A percentile compares a stretch with the other conserved stretches of the same genome.
Conservation (phyloP, 164 flowering plant species). For the Aristolochia californica region DNA sequence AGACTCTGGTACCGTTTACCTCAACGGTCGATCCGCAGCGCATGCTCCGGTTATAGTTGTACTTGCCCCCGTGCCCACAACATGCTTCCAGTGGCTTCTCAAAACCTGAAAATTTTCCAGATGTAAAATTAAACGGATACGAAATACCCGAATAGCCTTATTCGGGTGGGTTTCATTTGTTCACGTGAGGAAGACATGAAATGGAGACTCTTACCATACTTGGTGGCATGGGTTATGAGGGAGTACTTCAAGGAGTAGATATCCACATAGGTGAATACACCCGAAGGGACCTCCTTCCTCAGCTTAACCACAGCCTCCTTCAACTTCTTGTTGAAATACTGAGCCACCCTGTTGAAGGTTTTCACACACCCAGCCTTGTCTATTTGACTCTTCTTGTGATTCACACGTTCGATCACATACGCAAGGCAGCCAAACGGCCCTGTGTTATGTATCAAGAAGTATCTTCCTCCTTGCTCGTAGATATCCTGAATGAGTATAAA, state of each 20-base stretch:
- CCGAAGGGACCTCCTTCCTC: conserved; percentile 26
- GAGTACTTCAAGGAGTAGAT: conserved; percentile 37
- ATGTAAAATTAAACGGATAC: neutral
- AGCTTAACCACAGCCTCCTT: conserved; percentile 29
- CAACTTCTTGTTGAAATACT: conserved; percentile 28
- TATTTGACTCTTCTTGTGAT: conserved; percentile 16
- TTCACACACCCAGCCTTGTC: conserved; percentile 40
- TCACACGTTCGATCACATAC: conserved; percentile 20
- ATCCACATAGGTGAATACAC: conserved; percentile 43
- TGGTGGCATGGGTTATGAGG: conserved; percentile 34
- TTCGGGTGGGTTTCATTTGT: no score
- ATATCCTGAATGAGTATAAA: conserved; percentile 14
- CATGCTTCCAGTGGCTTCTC: conserved; percentile 44
- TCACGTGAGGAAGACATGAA: no score
- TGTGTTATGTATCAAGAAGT: conserved; percentile 56
- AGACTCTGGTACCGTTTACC: conserved; percentile 35
- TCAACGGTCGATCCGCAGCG: conserved; percentile 47
- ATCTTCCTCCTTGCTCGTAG: conserved; percentile 37
- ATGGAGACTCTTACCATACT: conserved; percentile 20
- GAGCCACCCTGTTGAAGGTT: conserved; percentile 35
- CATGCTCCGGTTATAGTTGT: conserved; percentile 40
- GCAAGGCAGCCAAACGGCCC: conserved; percentile 53
- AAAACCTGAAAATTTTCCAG: conserved; percentile 30
- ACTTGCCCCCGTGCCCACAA: conserved; percentile 83
- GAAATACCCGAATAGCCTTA: neutral